Evolutionary conservation across 139 green algal genomes (phyloP).

Genomic region (Chloropicon primus): DNA sequence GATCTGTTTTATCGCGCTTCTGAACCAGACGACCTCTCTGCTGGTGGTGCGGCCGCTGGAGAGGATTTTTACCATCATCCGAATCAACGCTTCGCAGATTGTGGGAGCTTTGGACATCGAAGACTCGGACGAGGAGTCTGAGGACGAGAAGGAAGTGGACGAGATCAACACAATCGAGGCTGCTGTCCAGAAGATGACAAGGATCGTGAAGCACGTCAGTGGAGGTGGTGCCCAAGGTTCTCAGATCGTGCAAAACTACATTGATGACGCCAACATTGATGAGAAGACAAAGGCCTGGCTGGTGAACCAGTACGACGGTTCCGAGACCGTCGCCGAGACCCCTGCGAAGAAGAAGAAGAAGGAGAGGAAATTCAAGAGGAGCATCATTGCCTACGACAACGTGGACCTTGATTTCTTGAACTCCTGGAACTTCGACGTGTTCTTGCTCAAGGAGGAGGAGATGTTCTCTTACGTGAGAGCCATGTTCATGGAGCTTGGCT

Average conservation of each 20-base stretch:
- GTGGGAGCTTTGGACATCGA: constrained; percentile 16
- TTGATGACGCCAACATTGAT: background rate
- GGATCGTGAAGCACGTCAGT: constrained; percentile 29
- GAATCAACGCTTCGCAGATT: constrained; percentile 21
- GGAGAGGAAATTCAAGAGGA: constrained; percentile 4
- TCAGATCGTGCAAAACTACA: background rate
- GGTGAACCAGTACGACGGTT: constrained; percentile 6
- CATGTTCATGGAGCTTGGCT: constrained; percentile 31
- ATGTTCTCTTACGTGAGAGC: constrained; percentile 18
- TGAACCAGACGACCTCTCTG: constrained; percentile 13
- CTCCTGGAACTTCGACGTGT: constrained; percentile 36
- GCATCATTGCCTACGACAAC: background rate
- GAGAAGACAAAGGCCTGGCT: constrained; percentile 32
- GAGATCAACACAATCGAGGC: constrained; percentile 24
- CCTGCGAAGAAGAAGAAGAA: background rate
- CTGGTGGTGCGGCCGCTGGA: constrained; percentile 35
- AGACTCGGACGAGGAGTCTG: background rate
- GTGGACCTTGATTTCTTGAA: constrained; percentile 13
- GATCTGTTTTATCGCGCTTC: constrained; percentile 13
- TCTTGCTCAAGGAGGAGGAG: constrained; percentile 14
- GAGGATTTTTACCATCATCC: constrained; percentile 31
- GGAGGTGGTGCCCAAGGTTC: background rate
- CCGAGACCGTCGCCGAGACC: background rate
- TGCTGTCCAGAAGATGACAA: constrained; percentile 37
- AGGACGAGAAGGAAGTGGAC: constrained; percentile 1